Evolutionary conservation across 2,329 filamentous ascomycete genomes (phyloP), one percentile per base, ranked within the genome.

Genomic region (Taxawa tesnikishii): DNA sequence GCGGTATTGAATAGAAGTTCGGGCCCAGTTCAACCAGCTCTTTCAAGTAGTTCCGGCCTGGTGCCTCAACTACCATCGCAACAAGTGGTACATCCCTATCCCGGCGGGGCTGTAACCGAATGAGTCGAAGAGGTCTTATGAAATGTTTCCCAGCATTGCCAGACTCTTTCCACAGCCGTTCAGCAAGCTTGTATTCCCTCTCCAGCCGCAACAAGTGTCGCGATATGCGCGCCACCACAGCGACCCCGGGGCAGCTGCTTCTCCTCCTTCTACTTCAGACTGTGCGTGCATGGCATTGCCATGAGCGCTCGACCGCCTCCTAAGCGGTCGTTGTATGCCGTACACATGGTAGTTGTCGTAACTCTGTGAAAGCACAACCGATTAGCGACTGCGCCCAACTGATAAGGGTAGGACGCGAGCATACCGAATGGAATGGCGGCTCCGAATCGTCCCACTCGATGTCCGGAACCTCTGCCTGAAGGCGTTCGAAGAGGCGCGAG

Each of bases 311-410:
- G n/a, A n/a, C n/a, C n/a, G n/a, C n/a, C n/a, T 8, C 37, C 17
- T 5, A 50, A 33, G 78, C 80, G 42, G 31, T 28, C n/a, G 31
- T 19, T 17, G 30, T 23, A 12, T 39, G 17, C 62, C 63, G 39
- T 60, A 62, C 40, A 65, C 61, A 45, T 67, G 62, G 84, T 87
- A 96, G 62, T 87, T 85, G 54, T 92, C 84, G 58, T 94, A 94
- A 46, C 77, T 83, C 31, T 71, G 60, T n/a, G 12, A 12, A 13
- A 21, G n/a, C 16, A 7, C n/a, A n/a, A n/a, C n/a, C n/a, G n/a
- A n/a, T n/a, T n/a, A 3, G 26, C 29, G 12, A 37, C 25, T 27
- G 7, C n/a, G 23, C 8, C 32, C 16, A 23, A 17, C 15, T 9
- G 8, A 11, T 19, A 10, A 2, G 9, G 16, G 15, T 26, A 23